Evolutionary conservation across 179 eudicot species (phyloP).

Genomic region (Vitellaria paradoxa): DNA sequence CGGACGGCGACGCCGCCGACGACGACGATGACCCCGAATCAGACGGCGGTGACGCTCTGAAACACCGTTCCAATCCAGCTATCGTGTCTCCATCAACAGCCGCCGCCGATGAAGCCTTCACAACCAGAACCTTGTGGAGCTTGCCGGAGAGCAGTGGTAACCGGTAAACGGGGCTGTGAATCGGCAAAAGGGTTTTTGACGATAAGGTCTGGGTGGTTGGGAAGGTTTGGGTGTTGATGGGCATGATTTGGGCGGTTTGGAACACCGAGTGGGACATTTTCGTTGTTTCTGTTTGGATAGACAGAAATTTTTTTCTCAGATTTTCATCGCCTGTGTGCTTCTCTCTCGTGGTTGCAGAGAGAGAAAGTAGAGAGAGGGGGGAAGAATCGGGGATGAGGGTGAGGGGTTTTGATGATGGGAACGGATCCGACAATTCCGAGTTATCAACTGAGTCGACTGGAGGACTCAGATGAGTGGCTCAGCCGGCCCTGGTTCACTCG

Average conservation of each 20-base stretch:
- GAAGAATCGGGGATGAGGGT: not conserved
- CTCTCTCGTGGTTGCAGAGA: not conserved
- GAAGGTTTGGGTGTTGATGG: slow-evolving; percentile 51
- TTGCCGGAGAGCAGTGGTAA: slow-evolving; percentile 11
- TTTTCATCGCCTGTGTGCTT: not conserved
- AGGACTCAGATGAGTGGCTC: not conserved
- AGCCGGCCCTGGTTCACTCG: not conserved
- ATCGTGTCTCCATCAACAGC: slow-evolving; percentile 44
- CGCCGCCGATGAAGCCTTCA: slow-evolving; percentile 29
- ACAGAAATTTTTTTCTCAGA: not conserved
- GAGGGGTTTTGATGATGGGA: too few relatives aligned
- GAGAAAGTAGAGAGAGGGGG: slow-evolving; percentile 17
- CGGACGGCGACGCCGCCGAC: slow-evolving; percentile 24
- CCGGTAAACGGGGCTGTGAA: slow-evolving; percentile 17
- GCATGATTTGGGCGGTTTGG: slow-evolving; percentile 63
- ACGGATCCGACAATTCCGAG: slow-evolving; percentile 17
- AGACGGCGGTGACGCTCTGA: slow-evolving; percentile 31
- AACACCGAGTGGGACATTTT: slow-evolving; percentile 58
- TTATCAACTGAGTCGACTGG: not conserved
- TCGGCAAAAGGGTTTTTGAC: slow-evolving; percentile 23
- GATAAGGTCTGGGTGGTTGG: slow-evolving; percentile 38
- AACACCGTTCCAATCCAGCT: slow-evolving; percentile 62
- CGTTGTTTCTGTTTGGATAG: slow-evolving; percentile 4
- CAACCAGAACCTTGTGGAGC: slow-evolving; percentile 25
- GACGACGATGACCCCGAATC: slow-evolving; percentile 23